Base-by-base conservation (phyloP, 257 asterid genomes). In the Euphrasia confusa region DNA sequence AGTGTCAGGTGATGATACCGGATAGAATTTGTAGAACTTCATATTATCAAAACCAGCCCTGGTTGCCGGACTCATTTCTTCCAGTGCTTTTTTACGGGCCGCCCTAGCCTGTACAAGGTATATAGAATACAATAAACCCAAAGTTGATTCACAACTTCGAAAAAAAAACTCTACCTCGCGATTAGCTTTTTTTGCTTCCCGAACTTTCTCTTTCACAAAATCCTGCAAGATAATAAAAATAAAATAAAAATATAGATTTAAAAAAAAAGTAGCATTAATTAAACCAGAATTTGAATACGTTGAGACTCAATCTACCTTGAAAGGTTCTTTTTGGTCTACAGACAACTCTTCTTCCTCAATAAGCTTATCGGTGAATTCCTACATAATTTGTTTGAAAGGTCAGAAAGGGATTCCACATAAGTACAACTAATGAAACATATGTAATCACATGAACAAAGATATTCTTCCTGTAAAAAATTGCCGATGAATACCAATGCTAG, bases 1-100 rank as follows among this genome's bases (percentile, higher is more conserved):
- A 49, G 74, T 69, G 52, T 81, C 88, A 1, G 96, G 77, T 14
- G 93, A 58, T 40, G 92, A 7, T 65, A 80, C 90, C 1, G 97
- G 99, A 80, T 92, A 92, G 77, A 86, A 92, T 70, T 92, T 92
- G 77, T 77, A 77, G 69, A 89, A 83, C 48, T 56, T 76, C 89
- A 89, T 89, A 63, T 72, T 80, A 64, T 86, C 76, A 72, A 81
- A 80, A 17, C 96, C 97, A 67, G 80, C 71, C 86, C 54, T 92
- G 47, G 86, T 71, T 68, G 79, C 88, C 5, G 45, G 72, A 56
- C 88, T 83, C 99, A 92, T 74, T 68, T 86, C 96, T 24, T 76
- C 90, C 75, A 79, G 52, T 18, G 87, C 87, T 71, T 84, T 92
- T 78, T 54, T 80, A 71, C 99, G 91, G 54, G 95, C 88, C 62